Evolutionary conservation across 2,329 filamentous ascomycete species (phyloP).

Genomic region (Cladosporium sp.): DNA sequence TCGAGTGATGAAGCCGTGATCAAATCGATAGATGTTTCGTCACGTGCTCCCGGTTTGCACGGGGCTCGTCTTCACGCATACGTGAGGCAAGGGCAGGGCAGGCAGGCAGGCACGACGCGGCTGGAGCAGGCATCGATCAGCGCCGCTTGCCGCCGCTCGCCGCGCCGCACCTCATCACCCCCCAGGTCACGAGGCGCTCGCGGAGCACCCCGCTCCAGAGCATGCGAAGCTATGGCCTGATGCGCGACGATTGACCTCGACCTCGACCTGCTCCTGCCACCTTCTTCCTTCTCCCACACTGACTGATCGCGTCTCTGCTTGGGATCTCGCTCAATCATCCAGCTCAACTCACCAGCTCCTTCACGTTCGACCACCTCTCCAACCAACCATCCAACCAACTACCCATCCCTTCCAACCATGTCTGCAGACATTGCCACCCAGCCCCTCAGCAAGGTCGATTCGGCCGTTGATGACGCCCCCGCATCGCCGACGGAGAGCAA

Average conservation of each 20-base stretch:
- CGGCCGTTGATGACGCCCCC: constrained; percentile 70
- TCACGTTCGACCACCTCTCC: constrained; percentile 1
- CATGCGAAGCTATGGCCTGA: constrained; percentile 10
- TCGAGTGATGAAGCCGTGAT: too few species aligned
- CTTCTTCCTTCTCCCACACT: constrained; percentile 1
- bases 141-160: too few species aligned
- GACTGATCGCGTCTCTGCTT: background rate
- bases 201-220: constrained; percentile 5
- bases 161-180: too few species aligned
- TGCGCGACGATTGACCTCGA: constrained; percentile 9
- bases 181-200: constrained; percentile 5
- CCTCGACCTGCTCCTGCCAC: background rate
- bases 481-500: constrained; percentile 62
- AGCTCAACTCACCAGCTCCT: background rate
- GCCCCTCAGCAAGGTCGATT: constrained; percentile 82
- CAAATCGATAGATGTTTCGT: too few species aligned
- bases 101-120: constrained; percentile 7
- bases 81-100: background rate
- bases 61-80: too few species aligned
- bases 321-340: constrained; percentile 1
- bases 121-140: constrained; percentile 1
- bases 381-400: constrained; percentile 6
- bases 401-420: constrained; percentile 33
- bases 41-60: too few species aligned
- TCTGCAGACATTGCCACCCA: constrained; percentile 42